Evolutionary conservation across 768 basidiomycete genomes (phyloP).

Genomic region (Phanerochaete carnosa): DNA sequence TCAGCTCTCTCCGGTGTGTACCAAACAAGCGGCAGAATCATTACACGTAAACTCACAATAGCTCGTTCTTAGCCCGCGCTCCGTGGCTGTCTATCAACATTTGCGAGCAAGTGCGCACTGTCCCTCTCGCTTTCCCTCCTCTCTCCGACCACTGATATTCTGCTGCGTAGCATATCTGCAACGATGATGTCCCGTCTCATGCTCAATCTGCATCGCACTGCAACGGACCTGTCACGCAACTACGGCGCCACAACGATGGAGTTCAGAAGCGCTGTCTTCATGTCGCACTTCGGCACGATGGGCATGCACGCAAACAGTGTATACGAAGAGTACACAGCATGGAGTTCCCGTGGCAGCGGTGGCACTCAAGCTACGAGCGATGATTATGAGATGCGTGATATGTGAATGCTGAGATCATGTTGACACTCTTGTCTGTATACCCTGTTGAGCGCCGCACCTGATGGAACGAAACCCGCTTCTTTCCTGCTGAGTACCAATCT

Average conservation of each 20-base stretch:
- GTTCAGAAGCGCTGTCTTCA: not conserved
- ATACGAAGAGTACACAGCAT: not conserved
- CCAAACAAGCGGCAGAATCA: not conserved
- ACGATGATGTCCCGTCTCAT: constrained; percentile 13
- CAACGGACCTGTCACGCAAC: not conserved
- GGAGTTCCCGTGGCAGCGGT: not conserved
- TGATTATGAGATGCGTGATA: not conserved
- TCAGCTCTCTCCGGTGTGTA: not conserved
- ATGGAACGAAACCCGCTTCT: too few relatives aligned
- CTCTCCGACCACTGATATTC: not conserved
- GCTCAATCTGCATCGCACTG: constrained; percentile 9
- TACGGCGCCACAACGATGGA: not conserved
- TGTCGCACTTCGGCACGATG: not conserved
- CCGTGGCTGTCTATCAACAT: constrained; percentile 45
- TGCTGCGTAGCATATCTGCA: constrained; percentile 6
- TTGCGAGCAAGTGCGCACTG: constrained; percentile 46
- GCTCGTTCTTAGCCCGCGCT: constrained; percentile 35
- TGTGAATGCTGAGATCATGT: not conserved
- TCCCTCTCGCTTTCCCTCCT: not conserved
- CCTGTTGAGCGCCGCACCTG: too few relatives aligned
- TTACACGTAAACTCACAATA: not conserved
- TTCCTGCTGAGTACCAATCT: too few relatives aligned
- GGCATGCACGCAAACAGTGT: not conserved
- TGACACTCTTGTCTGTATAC: too few relatives aligned
- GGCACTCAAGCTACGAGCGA: not conserved